Conservation (phyloP, 345 rosid species). For the Linum lewisii region DNA sequence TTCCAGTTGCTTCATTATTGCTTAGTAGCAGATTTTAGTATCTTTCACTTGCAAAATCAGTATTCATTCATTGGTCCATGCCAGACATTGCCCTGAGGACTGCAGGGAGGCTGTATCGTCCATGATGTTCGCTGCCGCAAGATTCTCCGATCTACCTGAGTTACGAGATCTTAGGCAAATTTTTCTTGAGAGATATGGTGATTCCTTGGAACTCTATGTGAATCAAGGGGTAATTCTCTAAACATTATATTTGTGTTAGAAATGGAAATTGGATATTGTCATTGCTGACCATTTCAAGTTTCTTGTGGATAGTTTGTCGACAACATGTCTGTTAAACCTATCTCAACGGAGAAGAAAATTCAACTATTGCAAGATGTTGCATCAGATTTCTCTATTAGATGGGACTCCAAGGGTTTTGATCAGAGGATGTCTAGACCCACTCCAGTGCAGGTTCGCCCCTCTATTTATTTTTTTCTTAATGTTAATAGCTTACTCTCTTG, state of each 20-base stretch:
- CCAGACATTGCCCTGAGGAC: slow-evolving; percentile 86
- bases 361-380: slow-evolving; percentile 69
- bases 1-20: not conserved
- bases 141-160: slow-evolving; percentile 89
- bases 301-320: slow-evolving; percentile 48
- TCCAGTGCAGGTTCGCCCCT: slow-evolving; percentile 38
- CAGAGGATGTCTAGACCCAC: slow-evolving; percentile 36
- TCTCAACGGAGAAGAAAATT: slow-evolving; percentile 52
- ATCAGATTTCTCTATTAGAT: slow-evolving; percentile 58
- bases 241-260: slow-evolving; percentile 4
- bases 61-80: not conserved
- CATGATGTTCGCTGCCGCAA: slow-evolving; percentile 88
- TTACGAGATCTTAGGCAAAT: slow-evolving; percentile 75
- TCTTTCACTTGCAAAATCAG: not conserved
- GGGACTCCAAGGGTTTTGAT: slow-evolving; percentile 64
- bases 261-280: slow-evolving; percentile 5
- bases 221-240: slow-evolving; percentile 55
- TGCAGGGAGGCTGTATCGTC: slow-evolving; percentile 78
- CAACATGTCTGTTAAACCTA: slow-evolving; percentile 44
- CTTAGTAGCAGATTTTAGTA: not conserved
- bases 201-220: slow-evolving; percentile 53
- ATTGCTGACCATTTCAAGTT: slow-evolving; percentile 13
- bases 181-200: slow-evolving; percentile 70
- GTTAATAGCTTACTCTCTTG: not conserved
- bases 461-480: not conserved